Conservation (phyloP, 208 protist species). For the Phytomonas sp. region DNA sequence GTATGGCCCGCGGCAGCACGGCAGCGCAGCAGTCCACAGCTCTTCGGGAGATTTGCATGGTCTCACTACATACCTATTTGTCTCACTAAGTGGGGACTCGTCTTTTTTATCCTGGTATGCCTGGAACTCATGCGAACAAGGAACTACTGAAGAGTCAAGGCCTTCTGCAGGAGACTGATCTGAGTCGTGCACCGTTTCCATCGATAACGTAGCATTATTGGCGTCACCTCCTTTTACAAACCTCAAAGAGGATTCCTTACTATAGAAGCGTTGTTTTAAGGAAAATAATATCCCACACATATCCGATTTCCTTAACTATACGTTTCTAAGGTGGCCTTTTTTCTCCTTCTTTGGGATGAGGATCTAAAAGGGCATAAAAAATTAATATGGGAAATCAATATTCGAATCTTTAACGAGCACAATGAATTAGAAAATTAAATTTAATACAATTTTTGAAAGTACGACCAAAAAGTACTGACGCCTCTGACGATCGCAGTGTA, state of each 20-base stretch:
- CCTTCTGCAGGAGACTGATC: not conserved
- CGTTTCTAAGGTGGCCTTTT: not conserved
- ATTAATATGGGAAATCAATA: not conserved
- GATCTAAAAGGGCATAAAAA: not conserved
- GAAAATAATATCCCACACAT: constrained; percentile 33
- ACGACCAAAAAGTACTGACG: not conserved
- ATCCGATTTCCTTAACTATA: not conserved
- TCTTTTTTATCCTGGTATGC: not conserved
- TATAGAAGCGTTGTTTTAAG: constrained; percentile 17
- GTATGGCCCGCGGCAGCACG: not conserved
- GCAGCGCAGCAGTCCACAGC: not conserved
- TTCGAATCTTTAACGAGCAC: not conserved
- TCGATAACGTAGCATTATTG: not conserved
- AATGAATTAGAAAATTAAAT: not conserved
- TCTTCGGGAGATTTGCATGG: not conserved
- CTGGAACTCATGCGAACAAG: not conserved
- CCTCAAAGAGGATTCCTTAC: not conserved
- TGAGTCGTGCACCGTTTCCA: not conserved
- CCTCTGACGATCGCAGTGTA: not conserved
- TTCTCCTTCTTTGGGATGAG: not conserved
- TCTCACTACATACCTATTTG: not conserved
- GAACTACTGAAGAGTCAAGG: not conserved
- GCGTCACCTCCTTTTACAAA: not conserved
- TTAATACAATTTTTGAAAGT: not conserved
- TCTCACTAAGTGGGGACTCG: not conserved